Percentiles rank a stretch among this genome's conserved stretches.
Conservation (phyloP, 164 flowering plant genomes). For the Sextonia rubra region DNA sequence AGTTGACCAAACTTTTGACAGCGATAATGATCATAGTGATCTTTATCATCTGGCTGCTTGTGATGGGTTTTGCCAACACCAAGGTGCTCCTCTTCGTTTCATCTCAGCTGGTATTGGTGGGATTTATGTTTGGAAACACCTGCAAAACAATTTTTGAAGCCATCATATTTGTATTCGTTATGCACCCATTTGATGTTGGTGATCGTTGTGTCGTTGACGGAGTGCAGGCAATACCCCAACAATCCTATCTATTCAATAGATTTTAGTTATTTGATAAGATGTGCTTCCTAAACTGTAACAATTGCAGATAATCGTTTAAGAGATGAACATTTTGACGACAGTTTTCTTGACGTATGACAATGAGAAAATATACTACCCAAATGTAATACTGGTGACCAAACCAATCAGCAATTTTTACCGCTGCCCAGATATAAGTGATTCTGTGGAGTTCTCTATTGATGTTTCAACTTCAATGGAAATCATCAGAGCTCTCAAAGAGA, state of each 20-base stretch:
- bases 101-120: constrained; percentile 66
- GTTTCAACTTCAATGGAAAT: constrained; percentile 60
- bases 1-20: constrained; percentile 59
- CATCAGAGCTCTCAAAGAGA: constrained; percentile 52
- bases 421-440: constrained; percentile 79
- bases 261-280: not conserved
- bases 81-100: constrained; percentile 66
- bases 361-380: constrained; percentile 80
- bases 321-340: constrained; percentile 82
- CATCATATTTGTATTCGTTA: constrained; percentile 80
- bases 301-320: constrained; percentile 83
- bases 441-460: constrained; percentile 68
- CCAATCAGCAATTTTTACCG: constrained; percentile 83
- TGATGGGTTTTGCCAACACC: constrained; percentile 68
- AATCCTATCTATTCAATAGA: not conserved
- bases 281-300: constrained; percentile 5
- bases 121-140: constrained; percentile 75
- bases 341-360: constrained; percentile 76
- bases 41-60: constrained; percentile 52
- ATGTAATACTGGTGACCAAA: constrained; percentile 59
- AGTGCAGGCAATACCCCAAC: constrained; percentile 52
- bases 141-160: constrained; percentile 78
- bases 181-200: constrained; percentile 96
- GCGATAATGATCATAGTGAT: constrained; percentile 39
- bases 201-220: constrained; percentile 96